Conservation (phyloP, 768 basidiomycete genomes). For the Mrakia frigida region DNA sequence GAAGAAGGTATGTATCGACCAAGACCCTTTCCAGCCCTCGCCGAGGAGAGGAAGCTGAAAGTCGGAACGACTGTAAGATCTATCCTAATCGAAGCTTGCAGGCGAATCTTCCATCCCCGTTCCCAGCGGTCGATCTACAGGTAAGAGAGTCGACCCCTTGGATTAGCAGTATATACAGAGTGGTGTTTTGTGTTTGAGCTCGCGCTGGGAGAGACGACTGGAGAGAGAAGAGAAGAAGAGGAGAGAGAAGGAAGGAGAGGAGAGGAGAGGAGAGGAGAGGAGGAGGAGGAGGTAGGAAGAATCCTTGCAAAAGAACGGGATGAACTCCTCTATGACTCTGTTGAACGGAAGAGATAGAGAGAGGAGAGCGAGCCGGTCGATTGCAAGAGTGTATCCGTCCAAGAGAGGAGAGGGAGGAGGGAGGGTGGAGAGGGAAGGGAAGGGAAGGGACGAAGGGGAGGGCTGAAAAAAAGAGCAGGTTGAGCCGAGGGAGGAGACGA, state of each 20-base stretch:
- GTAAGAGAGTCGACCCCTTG: background rate
- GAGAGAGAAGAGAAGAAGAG: background rate
- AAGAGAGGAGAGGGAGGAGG: background rate
- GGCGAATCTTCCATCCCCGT: constrained; percentile 2
- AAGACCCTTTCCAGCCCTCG: background rate
- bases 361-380: background rate
- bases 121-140: constrained; percentile 3
- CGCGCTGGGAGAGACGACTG: background rate
- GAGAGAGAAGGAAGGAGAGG: background rate
- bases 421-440: background rate
- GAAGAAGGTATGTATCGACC: background rate
- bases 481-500: background rate
- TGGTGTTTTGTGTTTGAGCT: background rate
- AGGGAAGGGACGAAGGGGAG: background rate
- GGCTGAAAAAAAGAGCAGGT: background rate
- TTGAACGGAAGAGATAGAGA: background rate
- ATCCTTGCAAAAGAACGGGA: background rate
- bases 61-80: constrained; percentile 7
- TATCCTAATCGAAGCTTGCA: background rate
- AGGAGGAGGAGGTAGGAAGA: background rate
- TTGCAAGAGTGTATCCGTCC: background rate
- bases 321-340: too few relatives aligned
- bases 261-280: background rate
- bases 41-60: too few relatives aligned
- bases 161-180: constrained; percentile 12